Base-by-base conservation (phyloP, 2,329 filamentous ascomycete species). In the Lachnellula hyalina region DNA sequence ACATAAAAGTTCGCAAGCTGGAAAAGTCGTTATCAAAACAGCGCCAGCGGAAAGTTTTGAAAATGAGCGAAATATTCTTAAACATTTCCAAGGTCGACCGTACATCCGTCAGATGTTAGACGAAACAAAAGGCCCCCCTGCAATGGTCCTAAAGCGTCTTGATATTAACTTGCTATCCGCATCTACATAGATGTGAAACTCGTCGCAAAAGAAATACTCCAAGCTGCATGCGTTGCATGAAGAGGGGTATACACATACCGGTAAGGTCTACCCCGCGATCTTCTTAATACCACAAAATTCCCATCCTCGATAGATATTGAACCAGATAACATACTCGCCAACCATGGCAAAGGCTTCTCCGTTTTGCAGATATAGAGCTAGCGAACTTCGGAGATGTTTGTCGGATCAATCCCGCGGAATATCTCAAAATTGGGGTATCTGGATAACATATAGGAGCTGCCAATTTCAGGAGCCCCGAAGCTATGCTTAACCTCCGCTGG, bases 391-490 rank as follows among this genome's bases (percentile, higher is more conserved):
- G 68, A 53, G 64, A 67, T 58, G 56, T 56, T 38, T 19, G 35
- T 41, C 23, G 34, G 14, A 51, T 59, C 38, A 57, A 67, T 47
- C 52, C 61, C n/a, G 49, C 56, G 44, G n/a, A 63, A 55, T 59
- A 59, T 50, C 61, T 62, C 21, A 57, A 60, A 44, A 53, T 62
- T 44, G 61, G 55, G 14, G 55, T 51, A 19, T 47, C 54, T 52
- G 59, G 62, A 55, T 53, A 52, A n/a, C 54, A 57, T 46, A 70
- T 73, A 5, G 71, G 70, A 53, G 63, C 71, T 36, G 60, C 68
- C 19, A 69, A 73, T 35, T 74, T 68, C 58, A 57, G 70, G 53
- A 74, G 71, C 49, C 70, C 70, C 53, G 69, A 74, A 60, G 63
- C 68, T 8, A 58, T 65, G 52, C 47, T 71, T n/a, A 54, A 65